Evolutionary conservation across 306 rosid genomes (phyloP).

Genomic region (Prunus mongolica): DNA sequence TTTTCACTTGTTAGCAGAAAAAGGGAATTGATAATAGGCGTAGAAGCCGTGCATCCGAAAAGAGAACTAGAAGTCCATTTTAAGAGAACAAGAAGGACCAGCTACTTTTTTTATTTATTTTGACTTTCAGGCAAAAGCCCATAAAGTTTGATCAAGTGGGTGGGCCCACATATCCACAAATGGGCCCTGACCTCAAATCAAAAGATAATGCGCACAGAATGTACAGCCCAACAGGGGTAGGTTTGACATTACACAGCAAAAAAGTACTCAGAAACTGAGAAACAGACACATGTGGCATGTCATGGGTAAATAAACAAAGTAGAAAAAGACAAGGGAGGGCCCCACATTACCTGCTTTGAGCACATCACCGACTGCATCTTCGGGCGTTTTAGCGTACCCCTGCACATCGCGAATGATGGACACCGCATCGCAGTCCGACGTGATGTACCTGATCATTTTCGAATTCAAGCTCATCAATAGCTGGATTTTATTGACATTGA

Average conservation of each 20-base stretch:
- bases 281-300: background rate
- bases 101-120: background rate
- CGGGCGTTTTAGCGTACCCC: slow-evolving; percentile 55
- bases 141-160: background rate
- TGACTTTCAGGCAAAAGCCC: background rate
- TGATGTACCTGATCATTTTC: slow-evolving; percentile 52
- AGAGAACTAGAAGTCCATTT: background rate
- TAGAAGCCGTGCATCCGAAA: too few species aligned
- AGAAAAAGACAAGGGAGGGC: background rate
- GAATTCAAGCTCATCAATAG: background rate
- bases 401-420: slow-evolving; percentile 47
- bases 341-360: slow-evolving; percentile 61
- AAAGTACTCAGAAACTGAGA: background rate
- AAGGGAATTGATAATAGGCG: background rate
- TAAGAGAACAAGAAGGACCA: background rate
- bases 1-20: background rate
- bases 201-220: too few species aligned
- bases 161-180: background rate
- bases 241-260: background rate
- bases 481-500: too few species aligned
- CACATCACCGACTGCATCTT: slow-evolving; percentile 80
- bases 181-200: background rate
- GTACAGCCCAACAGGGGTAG: too few species aligned
- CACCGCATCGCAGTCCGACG: slow-evolving; percentile 91
- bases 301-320: too few species aligned